phyloP scores from a whole-genome alignment of 1,139 yeast genomes.

The Wickerhamomyces sp. region DNA sequence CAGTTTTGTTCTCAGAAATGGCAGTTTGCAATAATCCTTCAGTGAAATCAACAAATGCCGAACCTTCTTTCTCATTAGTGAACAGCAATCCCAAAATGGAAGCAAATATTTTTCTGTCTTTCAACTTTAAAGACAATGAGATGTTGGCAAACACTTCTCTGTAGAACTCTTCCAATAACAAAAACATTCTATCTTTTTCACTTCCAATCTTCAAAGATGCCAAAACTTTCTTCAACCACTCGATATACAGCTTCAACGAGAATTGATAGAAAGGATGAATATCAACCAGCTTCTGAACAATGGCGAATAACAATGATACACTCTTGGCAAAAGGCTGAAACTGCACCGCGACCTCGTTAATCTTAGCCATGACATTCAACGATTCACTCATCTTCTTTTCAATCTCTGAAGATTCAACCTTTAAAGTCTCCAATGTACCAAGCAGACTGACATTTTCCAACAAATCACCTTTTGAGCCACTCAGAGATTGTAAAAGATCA shows the following conservation, averaged over 20 bases:
- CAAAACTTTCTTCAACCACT: conserved; percentile 38
- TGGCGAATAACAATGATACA: conserved; percentile 44
- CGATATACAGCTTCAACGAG: conserved; percentile 43
- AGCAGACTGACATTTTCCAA: conserved; percentile 64
- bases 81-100: conserved; percentile 31
- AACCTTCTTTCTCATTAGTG: conserved; percentile 16
- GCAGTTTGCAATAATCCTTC: conserved; percentile 7
- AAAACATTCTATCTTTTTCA: conserved; percentile 20
- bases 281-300: conserved; percentile 38
- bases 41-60: conserved; percentile 8
- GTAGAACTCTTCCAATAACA: conserved; percentile 36
- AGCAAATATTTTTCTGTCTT: conserved; percentile 45
- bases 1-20: conserved; percentile 2
- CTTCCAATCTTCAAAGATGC: conserved; percentile 5
- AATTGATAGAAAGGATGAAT: conserved; percentile 54
- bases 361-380: conserved; percentile 44
- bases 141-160: conserved; percentile 40
- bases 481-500: conserved; percentile 54
- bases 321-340: conserved; percentile 53
- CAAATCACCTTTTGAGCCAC: conserved; percentile 54
- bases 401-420: conserved; percentile 54
- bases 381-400: conserved; percentile 52
- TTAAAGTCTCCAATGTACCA: conserved; percentile 57
- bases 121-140: conserved; percentile 44
- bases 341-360: conserved; percentile 41